phyloP scores from a whole-genome alignment of 148 eudicot species.

The Linanthus parryae region DNA sequence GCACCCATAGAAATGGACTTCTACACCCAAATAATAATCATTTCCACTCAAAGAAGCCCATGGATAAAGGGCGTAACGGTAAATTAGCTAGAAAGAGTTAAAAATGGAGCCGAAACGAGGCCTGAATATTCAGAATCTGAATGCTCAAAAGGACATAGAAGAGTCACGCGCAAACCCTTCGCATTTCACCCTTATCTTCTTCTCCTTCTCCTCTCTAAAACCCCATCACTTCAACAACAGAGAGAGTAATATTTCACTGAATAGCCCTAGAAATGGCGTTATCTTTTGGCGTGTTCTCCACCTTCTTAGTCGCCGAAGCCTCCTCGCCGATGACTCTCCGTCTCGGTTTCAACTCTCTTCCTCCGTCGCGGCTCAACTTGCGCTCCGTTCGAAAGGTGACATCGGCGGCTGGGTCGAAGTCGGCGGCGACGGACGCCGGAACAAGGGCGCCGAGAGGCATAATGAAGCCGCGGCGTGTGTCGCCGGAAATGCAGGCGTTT shows the following conservation, averaged over 20 bases:
- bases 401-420: slow-evolving; percentile 25
- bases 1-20: too few species aligned
- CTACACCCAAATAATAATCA: too few species aligned
- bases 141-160: too few species aligned
- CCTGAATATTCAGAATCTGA: too few species aligned
- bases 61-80: too few species aligned
- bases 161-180: too few species aligned
- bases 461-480: slow-evolving; percentile 62
- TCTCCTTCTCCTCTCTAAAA: too few species aligned
- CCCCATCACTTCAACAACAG: too few species aligned
- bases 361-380: slow-evolving; percentile 7
- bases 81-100: too few species aligned
- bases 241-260: neutral
- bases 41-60: too few species aligned
- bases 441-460: slow-evolving; percentile 64
- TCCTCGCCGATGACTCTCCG: slow-evolving; percentile 12
- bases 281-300: slow-evolving; percentile 15
- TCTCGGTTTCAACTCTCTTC: neutral
- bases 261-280: slow-evolving; percentile 21
- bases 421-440: slow-evolving; percentile 25
- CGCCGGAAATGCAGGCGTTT: slow-evolving; percentile 57
- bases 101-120: too few species aligned
- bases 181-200: too few species aligned
- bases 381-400: slow-evolving; percentile 12
- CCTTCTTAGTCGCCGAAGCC: slow-evolving; percentile 8